These are phyloP conservation scores for Yamadazyma triangularis DNA, from an alignment of 1,139 yeast species.

Conservation along the genomic window DNA sequence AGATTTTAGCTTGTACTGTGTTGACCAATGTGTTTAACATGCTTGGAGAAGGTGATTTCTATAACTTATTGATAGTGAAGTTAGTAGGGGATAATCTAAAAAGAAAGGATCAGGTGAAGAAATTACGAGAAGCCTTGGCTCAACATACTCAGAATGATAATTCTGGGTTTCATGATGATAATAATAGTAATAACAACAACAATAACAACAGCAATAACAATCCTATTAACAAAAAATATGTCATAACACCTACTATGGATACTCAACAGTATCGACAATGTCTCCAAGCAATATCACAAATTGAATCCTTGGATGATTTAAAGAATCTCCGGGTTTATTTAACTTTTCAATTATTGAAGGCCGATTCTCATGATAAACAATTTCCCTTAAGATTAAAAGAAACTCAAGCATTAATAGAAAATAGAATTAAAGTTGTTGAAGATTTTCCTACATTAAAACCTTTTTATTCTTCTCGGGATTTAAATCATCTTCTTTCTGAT, in stretches of 20 bases:
- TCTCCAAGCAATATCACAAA: conserved; percentile 21
- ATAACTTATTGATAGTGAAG: conserved; percentile 62
- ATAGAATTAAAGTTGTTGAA: conserved; percentile 7
- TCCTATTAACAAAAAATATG: conserved; percentile 32
- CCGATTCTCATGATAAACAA: conserved; percentile 4
- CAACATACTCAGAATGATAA: conserved; percentile 45
- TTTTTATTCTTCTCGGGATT: conserved; percentile 4
- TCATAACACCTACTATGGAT: conserved; percentile 24
- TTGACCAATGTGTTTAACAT: conserved; percentile 48
- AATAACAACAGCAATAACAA: conserved; percentile 65
- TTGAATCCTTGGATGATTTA: conserved; percentile 17
- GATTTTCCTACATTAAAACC: conserved; percentile 8
- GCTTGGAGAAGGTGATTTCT: conserved; percentile 71
- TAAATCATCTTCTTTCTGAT: not conserved
- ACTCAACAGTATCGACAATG: conserved; percentile 39
- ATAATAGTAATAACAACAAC: conserved; percentile 57
- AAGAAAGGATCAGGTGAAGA: conserved; percentile 73
- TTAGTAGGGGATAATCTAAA: conserved; percentile 62
- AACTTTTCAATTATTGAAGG: conserved; percentile 14
- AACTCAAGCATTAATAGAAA: conserved; percentile 10
- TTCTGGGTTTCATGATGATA: conserved; percentile 30
- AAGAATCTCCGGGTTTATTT: conserved; percentile 18
- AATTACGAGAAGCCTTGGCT: conserved; percentile 65
- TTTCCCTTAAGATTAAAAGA: conserved; percentile 10
- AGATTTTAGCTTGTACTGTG: conserved; percentile 53